phyloP scores from a whole-genome alignment of 495 filamentous ascomycete genomes.

The Penicillium odoratum region DNA sequence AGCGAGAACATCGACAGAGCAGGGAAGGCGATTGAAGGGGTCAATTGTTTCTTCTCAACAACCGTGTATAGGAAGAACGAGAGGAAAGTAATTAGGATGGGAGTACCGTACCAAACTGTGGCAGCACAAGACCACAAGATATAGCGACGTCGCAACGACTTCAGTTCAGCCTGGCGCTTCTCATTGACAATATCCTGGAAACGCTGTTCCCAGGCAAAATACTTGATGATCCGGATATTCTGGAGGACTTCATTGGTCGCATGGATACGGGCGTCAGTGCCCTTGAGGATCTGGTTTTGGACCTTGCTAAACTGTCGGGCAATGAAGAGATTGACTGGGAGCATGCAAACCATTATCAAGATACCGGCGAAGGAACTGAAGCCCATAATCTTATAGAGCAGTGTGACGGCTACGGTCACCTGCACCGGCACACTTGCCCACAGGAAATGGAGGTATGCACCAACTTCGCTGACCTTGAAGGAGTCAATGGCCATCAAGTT shows the following conservation, averaged over 20 bases:
- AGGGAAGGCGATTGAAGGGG: constrained; percentile 94
- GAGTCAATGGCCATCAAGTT: constrained; percentile 99
- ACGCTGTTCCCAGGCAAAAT: constrained; percentile 96
- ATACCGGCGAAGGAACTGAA: constrained; percentile 93
- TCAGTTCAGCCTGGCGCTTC: constrained; percentile 77
- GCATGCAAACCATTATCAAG: constrained; percentile 81
- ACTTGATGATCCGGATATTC: constrained; percentile 99
- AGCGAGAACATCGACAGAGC: constrained; percentile 94
- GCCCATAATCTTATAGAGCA: constrained; percentile 89
- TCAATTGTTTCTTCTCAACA: constrained; percentile 83
- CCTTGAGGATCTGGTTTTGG: constrained; percentile 88
- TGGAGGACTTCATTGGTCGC: constrained; percentile 95
- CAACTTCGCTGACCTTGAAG: constrained; percentile 94
- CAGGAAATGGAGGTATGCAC: constrained; percentile 88
- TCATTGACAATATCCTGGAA: constrained; percentile 86
- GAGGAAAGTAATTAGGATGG: constrained; percentile 92
- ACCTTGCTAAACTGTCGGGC: constrained; percentile 78
- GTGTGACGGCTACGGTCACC: constrained; percentile 66
- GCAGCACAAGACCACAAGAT: constrained; percentile 89
- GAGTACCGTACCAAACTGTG: constrained; percentile 94
- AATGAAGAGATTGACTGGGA: constrained; percentile 86
- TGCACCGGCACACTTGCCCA: constrained; percentile 85
- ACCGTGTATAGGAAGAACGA: constrained; percentile 93
- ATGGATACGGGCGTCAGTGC: constrained; percentile 95
- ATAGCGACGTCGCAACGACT: constrained; percentile 75